phyloP scores from a whole-genome alignment of 805 yeast species.

The Kazachstania bromeliacearum region DNA sequence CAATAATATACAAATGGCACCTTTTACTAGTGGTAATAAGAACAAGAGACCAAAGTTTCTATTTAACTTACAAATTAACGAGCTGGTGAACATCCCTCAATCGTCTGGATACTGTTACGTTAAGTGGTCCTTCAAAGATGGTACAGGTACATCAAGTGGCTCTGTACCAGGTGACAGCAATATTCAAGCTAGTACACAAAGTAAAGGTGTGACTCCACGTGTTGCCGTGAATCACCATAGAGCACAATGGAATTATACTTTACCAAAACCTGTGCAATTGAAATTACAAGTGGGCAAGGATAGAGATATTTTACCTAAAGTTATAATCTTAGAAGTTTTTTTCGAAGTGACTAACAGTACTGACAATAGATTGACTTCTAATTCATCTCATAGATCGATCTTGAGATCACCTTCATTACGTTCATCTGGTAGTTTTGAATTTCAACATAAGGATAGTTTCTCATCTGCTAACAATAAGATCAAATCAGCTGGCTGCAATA shows the following conservation, averaged over 20 bases:
- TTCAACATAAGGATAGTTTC: background rate
- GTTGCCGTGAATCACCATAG: slow-evolving; percentile 42
- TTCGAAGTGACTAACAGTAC: slow-evolving; percentile 27
- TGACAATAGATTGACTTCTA: background rate
- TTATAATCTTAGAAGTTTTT: slow-evolving; percentile 36
- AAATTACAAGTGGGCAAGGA: slow-evolving; percentile 34
- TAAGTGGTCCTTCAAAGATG: slow-evolving; percentile 51
- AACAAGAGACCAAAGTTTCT: slow-evolving; percentile 51
- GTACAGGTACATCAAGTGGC: slow-evolving; percentile 21
- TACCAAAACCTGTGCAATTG: slow-evolving; percentile 30
- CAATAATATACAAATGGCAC: background rate
- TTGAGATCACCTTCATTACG: slow-evolving; percentile 3
- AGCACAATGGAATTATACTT: slow-evolving; percentile 38
- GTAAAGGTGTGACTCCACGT: slow-evolving; percentile 34
- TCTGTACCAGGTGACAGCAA: background rate
- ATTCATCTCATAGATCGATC: background rate
- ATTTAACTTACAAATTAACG: slow-evolving; percentile 49
- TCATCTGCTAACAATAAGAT: background rate
- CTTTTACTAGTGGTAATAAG: slow-evolving; percentile 17
- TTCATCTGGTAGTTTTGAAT: slow-evolving; percentile 2
- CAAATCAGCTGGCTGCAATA: slow-evolving; percentile 4
- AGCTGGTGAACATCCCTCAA: slow-evolving; percentile 78
- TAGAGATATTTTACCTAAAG: slow-evolving; percentile 30
- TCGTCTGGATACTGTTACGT: slow-evolving; percentile 58
- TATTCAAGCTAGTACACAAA: slow-evolving; percentile 10